Base-by-base conservation (phyloP, 2,329 filamentous ascomycete species). In the Neurospora sp. region DNA sequence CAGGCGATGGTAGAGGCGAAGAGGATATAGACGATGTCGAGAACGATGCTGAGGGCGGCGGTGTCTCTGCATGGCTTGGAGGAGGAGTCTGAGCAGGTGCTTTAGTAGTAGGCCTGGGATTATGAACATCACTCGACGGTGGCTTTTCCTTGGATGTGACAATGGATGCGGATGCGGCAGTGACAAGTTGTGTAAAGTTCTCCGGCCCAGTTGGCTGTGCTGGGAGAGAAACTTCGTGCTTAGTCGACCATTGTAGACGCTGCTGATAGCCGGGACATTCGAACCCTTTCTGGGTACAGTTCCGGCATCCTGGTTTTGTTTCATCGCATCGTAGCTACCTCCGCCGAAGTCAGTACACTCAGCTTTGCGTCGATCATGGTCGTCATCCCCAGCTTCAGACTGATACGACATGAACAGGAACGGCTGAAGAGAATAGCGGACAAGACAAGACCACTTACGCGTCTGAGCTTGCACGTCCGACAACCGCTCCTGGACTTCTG, bases 231-330 rank as follows among this genome's bases (percentile, higher is more conserved):
- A 71, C 69, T 46, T 77, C 75, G 71, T 77, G 74, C 40, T 77
- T 77, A 58, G 76, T 76, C 33, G 75, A 76, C 76, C 76, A 77
- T 66, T 76, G 75, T 11, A 77, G 73, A 38, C 74, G 73, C 52
- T 76, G 73, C 52, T 76, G 74, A 58, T 77, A 77, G 66, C 76
- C 76, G 1, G 75, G 75, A 68, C 76, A 77, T 13, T 73, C 73
- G 52, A 75, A 68, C 17, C 74, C 72, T 46, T 76, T 76, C 66
- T 74, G 74, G 28, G 70, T 66, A 69, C 76, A 77, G 68, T 76
- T 76, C 17, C 70, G 71, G 69, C 76, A 77, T 5, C 66, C 71
- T 2, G 76, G 76, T 52, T 76, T 76, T 11, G 74, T 73, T 68
- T 76, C 75, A 66, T 77, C 76, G 70, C 76, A 77, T 69, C 75